Evolutionary conservation across 305 asterid genomes (phyloP).

Genomic region (Ajuga reptans): DNA sequence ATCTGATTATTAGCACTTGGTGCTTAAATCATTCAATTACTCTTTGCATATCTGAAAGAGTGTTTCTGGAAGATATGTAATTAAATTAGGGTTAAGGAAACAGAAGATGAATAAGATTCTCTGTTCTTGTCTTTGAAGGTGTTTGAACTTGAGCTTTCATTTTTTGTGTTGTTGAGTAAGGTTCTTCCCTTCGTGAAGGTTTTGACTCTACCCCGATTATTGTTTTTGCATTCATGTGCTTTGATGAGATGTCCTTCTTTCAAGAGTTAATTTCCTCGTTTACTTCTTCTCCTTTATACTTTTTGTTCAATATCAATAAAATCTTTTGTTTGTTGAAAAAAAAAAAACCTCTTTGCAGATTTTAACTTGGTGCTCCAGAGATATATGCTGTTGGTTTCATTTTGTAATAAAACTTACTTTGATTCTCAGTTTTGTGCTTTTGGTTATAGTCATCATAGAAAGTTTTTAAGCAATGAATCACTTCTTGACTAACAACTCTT

Average conservation of each 20-base stretch:
- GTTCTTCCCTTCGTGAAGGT: not conserved
- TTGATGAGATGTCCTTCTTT: not conserved
- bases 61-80: not conserved
- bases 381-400: not conserved
- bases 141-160: not conserved
- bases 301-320: too few species aligned
- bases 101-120: not conserved
- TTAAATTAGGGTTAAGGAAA: not conserved
- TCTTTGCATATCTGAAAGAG: not conserved
- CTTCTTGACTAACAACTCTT: not conserved
- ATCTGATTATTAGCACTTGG: not conserved
- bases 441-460: not conserved
- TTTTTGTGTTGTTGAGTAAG: not conserved
- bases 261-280: not conserved
- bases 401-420: conserved; percentile 8
- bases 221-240: not conserved
- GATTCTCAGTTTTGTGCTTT: not conserved
- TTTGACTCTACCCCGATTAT: not conserved
- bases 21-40: not conserved
- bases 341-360: not conserved
- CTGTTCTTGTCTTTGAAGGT: not conserved
- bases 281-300: too few species aligned
- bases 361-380: conserved; percentile 20
- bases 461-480: not conserved
- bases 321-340: too few species aligned